Base-by-base conservation (phyloP, 2,329 filamentous ascomycete genomes). In the Fusarium keratoplasticum region DNA sequence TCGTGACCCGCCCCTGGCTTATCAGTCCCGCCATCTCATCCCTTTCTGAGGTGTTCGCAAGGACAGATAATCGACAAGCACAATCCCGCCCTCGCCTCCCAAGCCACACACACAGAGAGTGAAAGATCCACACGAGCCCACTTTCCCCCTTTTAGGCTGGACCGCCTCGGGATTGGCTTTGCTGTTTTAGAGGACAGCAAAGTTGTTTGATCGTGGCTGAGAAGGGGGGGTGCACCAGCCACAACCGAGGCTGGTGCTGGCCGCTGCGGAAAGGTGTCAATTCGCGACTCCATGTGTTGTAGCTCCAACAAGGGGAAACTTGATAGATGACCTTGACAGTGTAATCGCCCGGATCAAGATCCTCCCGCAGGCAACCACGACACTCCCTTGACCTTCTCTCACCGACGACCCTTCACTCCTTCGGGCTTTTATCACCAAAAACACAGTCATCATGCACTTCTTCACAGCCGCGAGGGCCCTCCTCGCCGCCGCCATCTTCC, bases 401-500 rank as follows among this genome's bases (percentile, higher is more conserved):
- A 65, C 64, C 60, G 35, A 69, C 31, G 61, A 58, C 61, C 33
- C 47, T 52, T 29, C 72, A 36, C 61, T 57, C 20, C 60, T 33
- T 22, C 35, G 36, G 47, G 47, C 25, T 31, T 29, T 52, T 52
- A 20, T 50, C 25, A 7, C 29, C 25, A 52, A 18, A 18, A 52
- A 29, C 47, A 52, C 31, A 47, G 25, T 57, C 25, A 69, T 40
- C 66, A 82, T 82, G 81, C 72, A 78, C 70, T 76, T 81, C 64
- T 62, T 79, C 67, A 73, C 72, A 62, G 82, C 86, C 66, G 85
- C 86, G 81, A 84, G 81, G 81, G 79, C 84, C 60, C 74, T 86
- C 73, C 78, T 86, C 76, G 83, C 81, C 65, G 84, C 83, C 63
- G 80, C 83, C 71, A 76, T 83, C 79, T 82, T 85, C 77, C 87